Percentiles rank a stretch among this genome's conserved stretches.
phyloP scores from a whole-genome alignment of 306 rosid species.

The Quercus engelmannii region DNA sequence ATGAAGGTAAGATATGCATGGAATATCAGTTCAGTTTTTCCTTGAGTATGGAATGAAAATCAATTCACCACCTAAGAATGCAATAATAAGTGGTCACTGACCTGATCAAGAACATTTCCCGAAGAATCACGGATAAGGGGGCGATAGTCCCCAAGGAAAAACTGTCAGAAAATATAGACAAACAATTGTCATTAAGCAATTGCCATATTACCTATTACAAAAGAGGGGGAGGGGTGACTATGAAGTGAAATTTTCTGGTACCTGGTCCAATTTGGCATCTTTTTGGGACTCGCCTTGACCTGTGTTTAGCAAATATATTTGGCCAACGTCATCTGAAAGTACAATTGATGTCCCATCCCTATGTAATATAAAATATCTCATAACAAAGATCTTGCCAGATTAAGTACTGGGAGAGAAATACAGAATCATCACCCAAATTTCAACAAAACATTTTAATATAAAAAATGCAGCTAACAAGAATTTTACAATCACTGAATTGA shows the following conservation, averaged over 20 bases:
- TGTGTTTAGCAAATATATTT: slow-evolving; percentile 76
- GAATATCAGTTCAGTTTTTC: slow-evolving; percentile 6
- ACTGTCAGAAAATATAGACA: slow-evolving; percentile 46
- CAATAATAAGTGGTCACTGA: slow-evolving; percentile 22
- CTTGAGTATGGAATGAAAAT: not conserved
- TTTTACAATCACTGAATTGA: slow-evolving; percentile 12
- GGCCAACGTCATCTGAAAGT: slow-evolving; percentile 91
- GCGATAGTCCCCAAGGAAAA: slow-evolving; percentile 89
- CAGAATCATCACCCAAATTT: not conserved
- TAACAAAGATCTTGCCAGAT: not conserved
- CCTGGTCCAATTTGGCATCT: slow-evolving; percentile 90
- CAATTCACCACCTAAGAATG: slow-evolving; percentile 20
- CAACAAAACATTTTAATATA: not conserved
- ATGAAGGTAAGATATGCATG: not conserved
- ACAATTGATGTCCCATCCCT: slow-evolving; percentile 96
- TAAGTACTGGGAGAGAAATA: slow-evolving; percentile 4
- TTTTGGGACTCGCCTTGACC: slow-evolving; percentile 90
- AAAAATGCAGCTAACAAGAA: slow-evolving; percentile 6
- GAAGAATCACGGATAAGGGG: slow-evolving; percentile 66
- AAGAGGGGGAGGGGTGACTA: slow-evolving; percentile 5
- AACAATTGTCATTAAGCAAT: slow-evolving; percentile 21
- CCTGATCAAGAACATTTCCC: slow-evolving; percentile 86
- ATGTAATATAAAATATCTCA: slow-evolving; percentile 6
- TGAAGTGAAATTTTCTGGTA: slow-evolving; percentile 10
- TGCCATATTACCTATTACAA: not conserved